phyloP scores from a whole-genome alignment of 495 filamentous ascomycete species.

The Aspergillus wentii region DNA sequence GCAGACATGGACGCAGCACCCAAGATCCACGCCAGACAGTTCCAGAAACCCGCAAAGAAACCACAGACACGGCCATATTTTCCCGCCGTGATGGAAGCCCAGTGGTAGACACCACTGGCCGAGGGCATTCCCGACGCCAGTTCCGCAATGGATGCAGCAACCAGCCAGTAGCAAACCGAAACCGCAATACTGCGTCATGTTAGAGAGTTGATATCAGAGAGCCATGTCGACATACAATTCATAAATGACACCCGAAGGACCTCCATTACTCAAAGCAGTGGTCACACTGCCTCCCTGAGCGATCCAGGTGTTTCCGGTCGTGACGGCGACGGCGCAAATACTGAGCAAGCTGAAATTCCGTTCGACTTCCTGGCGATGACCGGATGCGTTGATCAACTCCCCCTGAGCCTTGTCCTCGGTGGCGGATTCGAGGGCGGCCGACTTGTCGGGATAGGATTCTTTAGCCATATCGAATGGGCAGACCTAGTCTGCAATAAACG shows the following conservation, averaged over 20 bases:
- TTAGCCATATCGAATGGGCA: no score
- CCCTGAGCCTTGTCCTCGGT: constrained; percentile 16
- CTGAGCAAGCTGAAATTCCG: constrained; percentile 55
- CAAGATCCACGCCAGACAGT: constrained; percentile 71
- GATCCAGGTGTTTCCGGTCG: constrained; percentile 57
- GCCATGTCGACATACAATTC: constrained; percentile 32
- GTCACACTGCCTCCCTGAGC: constrained; percentile 50
- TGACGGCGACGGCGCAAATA: constrained; percentile 51
- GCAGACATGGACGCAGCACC: constrained; percentile 60
- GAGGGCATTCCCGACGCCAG: constrained; percentile 78
- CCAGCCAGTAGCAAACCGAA: constrained; percentile 46
- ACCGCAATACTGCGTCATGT: constrained; percentile 32
- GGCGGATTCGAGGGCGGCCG: constrained; percentile 11
- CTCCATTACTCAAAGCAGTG: constrained; percentile 41
- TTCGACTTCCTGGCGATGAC: constrained; percentile 56
- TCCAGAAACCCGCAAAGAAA: constrained; percentile 77
- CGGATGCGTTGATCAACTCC: constrained; percentile 47
- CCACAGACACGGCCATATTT: constrained; percentile 64
- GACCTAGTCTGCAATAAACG: no score
- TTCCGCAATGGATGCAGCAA: constrained; percentile 60
- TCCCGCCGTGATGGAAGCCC: constrained; percentile 72
- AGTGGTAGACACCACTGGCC: constrained; percentile 78
- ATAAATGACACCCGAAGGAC: constrained; percentile 47
- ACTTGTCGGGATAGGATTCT: no score
- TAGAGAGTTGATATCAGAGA: constrained; percentile 9